Base-by-base conservation (phyloP, 768 basidiomycete genomes). In the Leccinum imitatum region DNA sequence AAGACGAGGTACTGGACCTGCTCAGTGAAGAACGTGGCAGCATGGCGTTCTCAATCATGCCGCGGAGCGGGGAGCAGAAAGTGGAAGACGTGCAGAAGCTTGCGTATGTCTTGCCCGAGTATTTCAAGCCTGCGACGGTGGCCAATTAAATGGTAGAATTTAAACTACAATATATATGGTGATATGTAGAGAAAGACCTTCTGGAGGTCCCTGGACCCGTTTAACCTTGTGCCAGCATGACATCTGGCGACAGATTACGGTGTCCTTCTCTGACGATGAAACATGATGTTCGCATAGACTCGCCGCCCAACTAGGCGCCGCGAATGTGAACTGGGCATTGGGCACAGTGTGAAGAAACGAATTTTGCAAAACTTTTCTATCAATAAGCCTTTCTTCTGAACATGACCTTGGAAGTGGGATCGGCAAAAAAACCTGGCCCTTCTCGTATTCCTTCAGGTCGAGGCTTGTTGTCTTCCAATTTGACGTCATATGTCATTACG, bases 1-100 rank as follows among this genome's bases (percentile, higher is more conserved):
- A 41, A 8, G 39, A 39, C 37, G 37, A 41, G 17, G 39, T 9
- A 17, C 17, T 41, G 4, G 74, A 82, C 4, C 63, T 91, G 47
- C 78, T 93, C 58, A 79, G 82, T 5, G 85, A 90, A 57, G 90
- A 91, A 66, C 80, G 76, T 15, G 95, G 93, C 10, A 80, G 79
- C n/a, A 97, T 97, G 95, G 79, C 84, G 65, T 89, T 83, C 69
- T 84, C 90, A 41, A 89, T 95, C 73, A 90, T 96, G 86, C 91
- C 91, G 10, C 77, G 78, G 39, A 78, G 83, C 1, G 80, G 74
- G 50, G 72, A 78, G 54, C 82, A 82, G 68, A 82, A 78, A 25
- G 76, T 77, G 4, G 87, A 84, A 63, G 87, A 92, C 65, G 76
- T 80, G 59, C 73, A 82, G 75, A 93, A 87, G 74, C 78, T 96